Conservation (phyloP, 169 alveolate genomes). For the Plasmodium inui region DNA sequence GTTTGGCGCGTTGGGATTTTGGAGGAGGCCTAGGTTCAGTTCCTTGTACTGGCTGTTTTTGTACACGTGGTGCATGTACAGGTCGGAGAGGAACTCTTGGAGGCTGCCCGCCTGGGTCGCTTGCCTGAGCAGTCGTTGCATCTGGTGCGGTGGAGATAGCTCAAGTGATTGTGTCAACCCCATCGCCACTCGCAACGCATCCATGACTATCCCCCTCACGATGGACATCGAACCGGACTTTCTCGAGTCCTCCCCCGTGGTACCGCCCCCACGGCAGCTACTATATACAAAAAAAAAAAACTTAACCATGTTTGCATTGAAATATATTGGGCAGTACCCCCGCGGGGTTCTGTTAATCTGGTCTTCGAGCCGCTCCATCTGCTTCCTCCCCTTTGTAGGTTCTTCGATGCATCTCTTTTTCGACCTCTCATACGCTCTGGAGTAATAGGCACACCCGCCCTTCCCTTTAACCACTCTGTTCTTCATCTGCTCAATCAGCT, state of each 20-base stretch:
- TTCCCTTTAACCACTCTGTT: not conserved
- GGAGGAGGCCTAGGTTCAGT: not conserved
- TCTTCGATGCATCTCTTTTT: not conserved
- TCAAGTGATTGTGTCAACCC: not conserved
- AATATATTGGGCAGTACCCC: slow-evolving; percentile 15
- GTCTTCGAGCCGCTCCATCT: not conserved
- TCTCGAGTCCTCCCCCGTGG: not conserved
- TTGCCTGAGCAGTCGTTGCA: not conserved
- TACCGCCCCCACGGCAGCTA: not conserved
- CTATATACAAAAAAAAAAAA: slow-evolving; percentile 16
- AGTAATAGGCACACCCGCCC: not conserved
- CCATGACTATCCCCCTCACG: not conserved
- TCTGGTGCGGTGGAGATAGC: not conserved
- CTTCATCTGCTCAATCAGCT: not conserved
- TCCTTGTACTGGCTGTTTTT: slow-evolving; percentile 5
- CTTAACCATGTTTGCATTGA: slow-evolving; percentile 21
- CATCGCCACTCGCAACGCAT: not conserved
- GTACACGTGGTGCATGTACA: slow-evolving; percentile 26
- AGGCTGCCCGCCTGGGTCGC: not conserved
- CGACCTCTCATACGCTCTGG: not conserved
- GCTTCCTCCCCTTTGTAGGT: not conserved
- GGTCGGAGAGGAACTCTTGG: not conserved
- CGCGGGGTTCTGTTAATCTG: not conserved
- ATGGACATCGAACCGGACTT: not conserved
- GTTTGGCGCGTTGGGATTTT: not conserved